Base-by-base conservation (phyloP, 805 yeast genomes). In the Metschnikowia gelsemii region DNA sequence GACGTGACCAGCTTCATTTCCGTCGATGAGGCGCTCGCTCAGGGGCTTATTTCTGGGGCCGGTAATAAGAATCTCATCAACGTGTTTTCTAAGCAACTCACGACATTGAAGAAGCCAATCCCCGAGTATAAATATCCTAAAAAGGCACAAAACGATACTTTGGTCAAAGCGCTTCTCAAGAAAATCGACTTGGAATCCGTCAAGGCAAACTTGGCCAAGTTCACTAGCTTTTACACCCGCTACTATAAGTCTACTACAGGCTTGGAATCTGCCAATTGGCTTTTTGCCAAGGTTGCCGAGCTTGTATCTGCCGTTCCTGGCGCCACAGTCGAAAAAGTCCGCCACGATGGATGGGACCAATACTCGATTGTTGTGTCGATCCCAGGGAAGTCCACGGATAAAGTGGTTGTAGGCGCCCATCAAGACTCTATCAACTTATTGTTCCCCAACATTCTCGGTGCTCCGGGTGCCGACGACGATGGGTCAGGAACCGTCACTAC, bases 401-500 rank as follows among this genome's bases (percentile, higher is more conserved):
- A 73, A 54, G 82, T 91, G 1, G 80, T 91, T 12, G 76, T 91
- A 28, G 96, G 96, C 1, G 85, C 95, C 19, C 98, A 91, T 64
- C 86, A 84, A 57, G 98, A 91, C 59, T 84, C 95, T 2, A 74
- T 82, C 49, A 88, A 87, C 58, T 68, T 87, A 41, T 51, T 86
- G 31, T 72, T 86, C 42, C 96, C 96, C 8, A 72, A 72, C 32
- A 47, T 80, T 14, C 57, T 84, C 50, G 72, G 79, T 18, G 87
- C 96, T 0, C 96, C 96, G 1, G 98, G 98, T 2, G 97, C 96
- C 3, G 98, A 91, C 59, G 98, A 91, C 58, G 86, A 90, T 61
- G 95, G 96, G 2, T 79, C 90, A 3, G 98, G 97, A 8, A 83
- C 90, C 4, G 80, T 84, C 3, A 83, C 95, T 2, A 75, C 78